Evolutionary conservation across 257 asterid species (phyloP).

Genomic region (Henckelia pumila): DNA sequence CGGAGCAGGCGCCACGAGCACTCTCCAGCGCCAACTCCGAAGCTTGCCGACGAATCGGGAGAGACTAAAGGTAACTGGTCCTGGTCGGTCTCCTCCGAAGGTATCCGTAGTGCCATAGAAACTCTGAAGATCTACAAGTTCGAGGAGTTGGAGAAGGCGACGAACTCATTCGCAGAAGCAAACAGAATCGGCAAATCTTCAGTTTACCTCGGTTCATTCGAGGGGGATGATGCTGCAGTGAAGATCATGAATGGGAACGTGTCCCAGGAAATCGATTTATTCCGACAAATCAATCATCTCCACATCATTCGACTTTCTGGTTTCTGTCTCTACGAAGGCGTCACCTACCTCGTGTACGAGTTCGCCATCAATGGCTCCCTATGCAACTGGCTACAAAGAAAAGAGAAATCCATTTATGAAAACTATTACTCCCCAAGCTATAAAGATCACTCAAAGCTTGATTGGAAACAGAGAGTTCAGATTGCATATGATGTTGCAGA

Average conservation of each 20-base stretch:
- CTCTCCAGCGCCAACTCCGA: conserved; percentile 23
- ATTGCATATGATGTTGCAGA: conserved; percentile 55
- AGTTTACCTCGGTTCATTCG: conserved; percentile 41
- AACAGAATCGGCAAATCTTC: conserved; percentile 46
- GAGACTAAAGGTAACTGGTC: conserved; percentile 14
- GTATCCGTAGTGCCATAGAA: conserved; percentile 36
- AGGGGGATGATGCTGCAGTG: conserved; percentile 58
- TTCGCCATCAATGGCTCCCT: conserved; percentile 54
- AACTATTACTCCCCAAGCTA: background rate
- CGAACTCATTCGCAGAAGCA: conserved; percentile 38
- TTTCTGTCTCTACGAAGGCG: conserved; percentile 50
- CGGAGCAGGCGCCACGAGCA: conserved; percentile 25
- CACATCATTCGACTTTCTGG: conserved; percentile 56
- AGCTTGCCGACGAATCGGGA: conserved; percentile 22
- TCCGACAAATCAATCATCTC: conserved; percentile 53
- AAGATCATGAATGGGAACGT: conserved; percentile 58
- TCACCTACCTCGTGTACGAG: conserved; percentile 60
- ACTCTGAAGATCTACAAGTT: conserved; percentile 44
- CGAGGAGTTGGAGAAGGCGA: conserved; percentile 51
- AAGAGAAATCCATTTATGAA: background rate
- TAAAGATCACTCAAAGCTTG: conserved; percentile 14
- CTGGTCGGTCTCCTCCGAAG: conserved; percentile 34
- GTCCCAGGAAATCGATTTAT: conserved; percentile 41
- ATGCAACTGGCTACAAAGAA: conserved; percentile 36
- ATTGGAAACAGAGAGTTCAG: conserved; percentile 57